phyloP scores from a whole-genome alignment of 2,329 filamentous ascomycete species.

The Colletotrichum liaoningense region DNA sequence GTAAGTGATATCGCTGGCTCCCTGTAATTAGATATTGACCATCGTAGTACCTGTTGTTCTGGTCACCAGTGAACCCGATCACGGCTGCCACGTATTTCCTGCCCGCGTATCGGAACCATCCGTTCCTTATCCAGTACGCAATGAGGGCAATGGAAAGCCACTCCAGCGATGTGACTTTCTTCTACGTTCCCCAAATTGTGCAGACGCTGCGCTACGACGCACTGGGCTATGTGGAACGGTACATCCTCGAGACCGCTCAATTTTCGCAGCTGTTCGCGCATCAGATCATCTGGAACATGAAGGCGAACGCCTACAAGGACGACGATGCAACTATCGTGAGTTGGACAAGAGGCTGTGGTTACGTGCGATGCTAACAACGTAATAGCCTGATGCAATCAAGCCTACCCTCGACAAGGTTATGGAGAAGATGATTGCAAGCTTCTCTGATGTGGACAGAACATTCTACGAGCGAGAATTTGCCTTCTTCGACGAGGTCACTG shows the following conservation, averaged over 20 bases:
- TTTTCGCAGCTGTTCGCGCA: constrained; percentile 99
- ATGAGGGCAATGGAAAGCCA: constrained; percentile 96
- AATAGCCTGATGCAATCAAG: constrained; percentile 87
- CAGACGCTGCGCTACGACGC: constrained; percentile 93
- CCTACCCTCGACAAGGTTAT: constrained; percentile 93
- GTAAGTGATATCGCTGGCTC: constrained; percentile 52
- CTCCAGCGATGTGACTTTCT: constrained; percentile 96
- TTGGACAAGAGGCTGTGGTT: constrained; percentile 34
- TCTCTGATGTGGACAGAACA: constrained; percentile 79
- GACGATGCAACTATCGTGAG: constrained; percentile 87
- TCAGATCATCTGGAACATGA: constrained; percentile 99
- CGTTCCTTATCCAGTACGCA: constrained; percentile 94
- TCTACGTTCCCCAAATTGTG: constrained; percentile 98
- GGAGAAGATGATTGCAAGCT: constrained; percentile 83
- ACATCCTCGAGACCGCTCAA: constrained; percentile 96
- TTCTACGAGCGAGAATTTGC: constrained; percentile 96
- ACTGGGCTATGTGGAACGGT: constrained; percentile 93
- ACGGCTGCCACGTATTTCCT: constrained; percentile 94
- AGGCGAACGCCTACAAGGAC: constrained; percentile 98
- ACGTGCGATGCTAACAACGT: constrained; percentile 37
- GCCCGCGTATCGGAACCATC: constrained; percentile 89
- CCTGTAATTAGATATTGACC: constrained; percentile 42
- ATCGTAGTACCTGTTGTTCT: constrained; percentile 85
- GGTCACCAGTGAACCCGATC: constrained; percentile 91
- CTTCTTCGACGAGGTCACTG: constrained; percentile 98